phyloP scores from a whole-genome alignment of 768 basidiomycete species.

The Auricularia sp. region DNA sequence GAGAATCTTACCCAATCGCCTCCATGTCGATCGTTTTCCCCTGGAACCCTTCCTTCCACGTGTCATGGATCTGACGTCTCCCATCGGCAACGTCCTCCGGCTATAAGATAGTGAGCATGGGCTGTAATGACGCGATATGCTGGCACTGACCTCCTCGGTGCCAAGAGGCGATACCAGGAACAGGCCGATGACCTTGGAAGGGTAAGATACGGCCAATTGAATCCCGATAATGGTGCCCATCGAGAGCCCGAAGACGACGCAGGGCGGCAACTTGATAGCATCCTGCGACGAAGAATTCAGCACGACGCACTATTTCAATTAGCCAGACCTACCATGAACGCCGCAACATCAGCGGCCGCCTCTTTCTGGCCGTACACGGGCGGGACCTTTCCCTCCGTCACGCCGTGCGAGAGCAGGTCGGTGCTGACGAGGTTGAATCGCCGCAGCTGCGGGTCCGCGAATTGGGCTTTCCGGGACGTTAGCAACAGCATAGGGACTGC shows the following conservation, averaged over 20 bases:
- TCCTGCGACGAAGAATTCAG: neutral
- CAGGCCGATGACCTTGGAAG: neutral
- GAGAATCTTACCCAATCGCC: neutral
- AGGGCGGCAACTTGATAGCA: neutral
- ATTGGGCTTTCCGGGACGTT: neutral
- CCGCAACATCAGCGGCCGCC: neutral
- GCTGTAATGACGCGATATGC: neutral
- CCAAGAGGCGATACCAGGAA: constrained; percentile 1
- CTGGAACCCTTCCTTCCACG: neutral
- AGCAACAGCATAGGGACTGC: neutral
- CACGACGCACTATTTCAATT: neutral
- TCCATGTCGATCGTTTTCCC: neutral
- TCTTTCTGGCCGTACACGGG: neutral
- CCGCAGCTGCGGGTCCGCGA: neutral
- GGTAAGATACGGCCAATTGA: neutral
- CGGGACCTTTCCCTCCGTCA: neutral
- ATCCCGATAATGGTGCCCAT: constrained; percentile 2
- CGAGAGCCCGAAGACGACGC: neutral
- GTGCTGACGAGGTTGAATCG: constrained; percentile 2
- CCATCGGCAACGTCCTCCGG: neutral
- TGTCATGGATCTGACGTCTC: neutral
- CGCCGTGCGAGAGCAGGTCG: neutral
- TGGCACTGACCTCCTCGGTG: neutral
- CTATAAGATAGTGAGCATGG: neutral
- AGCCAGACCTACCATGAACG: neutral